Percentiles rank a stretch among this genome's conserved stretches.
phyloP scores from a whole-genome alignment of 1,284 basidiomycete species.

The Gymnopus androsaceus region DNA sequence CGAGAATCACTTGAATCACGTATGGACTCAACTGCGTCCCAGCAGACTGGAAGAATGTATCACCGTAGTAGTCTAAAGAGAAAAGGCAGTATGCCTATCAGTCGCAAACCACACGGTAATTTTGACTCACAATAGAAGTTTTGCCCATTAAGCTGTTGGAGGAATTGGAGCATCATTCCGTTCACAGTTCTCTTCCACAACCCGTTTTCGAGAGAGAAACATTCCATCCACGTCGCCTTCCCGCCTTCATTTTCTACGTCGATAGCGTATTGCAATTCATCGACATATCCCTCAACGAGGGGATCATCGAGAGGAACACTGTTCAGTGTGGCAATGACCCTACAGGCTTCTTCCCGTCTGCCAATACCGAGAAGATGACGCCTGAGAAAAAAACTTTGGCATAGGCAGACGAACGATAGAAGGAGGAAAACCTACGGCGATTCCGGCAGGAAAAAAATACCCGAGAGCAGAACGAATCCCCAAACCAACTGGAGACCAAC shows the following conservation, averaged over 20 bases:
- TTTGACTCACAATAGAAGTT: conserved; percentile 66
- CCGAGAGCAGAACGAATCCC: conserved; percentile 67
- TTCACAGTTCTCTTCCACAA: conserved; percentile 74
- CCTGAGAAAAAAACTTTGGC: conserved; percentile 32
- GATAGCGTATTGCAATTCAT: conserved; percentile 72
- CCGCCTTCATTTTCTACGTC: conserved; percentile 74
- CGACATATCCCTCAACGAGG: conserved; percentile 63
- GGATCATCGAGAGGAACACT: conserved; percentile 60
- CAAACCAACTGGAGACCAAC: conserved; percentile 69
- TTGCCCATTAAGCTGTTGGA: conserved; percentile 78
- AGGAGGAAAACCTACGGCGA: conserved; percentile 58
- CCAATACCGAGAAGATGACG: conserved; percentile 63
- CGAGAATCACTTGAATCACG: conserved; percentile 72
- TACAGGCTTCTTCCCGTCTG: conserved; percentile 53
- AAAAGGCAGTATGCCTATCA: neutral
- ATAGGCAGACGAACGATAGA: neutral
- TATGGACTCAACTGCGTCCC: conserved; percentile 71
- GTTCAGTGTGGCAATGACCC: conserved; percentile 69
- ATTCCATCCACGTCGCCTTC: conserved; percentile 78
- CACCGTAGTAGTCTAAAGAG: conserved; percentile 70
- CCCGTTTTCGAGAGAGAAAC: conserved; percentile 69
- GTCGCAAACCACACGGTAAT: neutral
- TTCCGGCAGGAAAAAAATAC: conserved; percentile 77
- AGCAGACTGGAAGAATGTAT: conserved; percentile 81
- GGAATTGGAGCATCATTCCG: conserved; percentile 82